Base-by-base conservation (phyloP, 495 filamentous ascomycete genomes). In the Achaetomiella virescens region DNA sequence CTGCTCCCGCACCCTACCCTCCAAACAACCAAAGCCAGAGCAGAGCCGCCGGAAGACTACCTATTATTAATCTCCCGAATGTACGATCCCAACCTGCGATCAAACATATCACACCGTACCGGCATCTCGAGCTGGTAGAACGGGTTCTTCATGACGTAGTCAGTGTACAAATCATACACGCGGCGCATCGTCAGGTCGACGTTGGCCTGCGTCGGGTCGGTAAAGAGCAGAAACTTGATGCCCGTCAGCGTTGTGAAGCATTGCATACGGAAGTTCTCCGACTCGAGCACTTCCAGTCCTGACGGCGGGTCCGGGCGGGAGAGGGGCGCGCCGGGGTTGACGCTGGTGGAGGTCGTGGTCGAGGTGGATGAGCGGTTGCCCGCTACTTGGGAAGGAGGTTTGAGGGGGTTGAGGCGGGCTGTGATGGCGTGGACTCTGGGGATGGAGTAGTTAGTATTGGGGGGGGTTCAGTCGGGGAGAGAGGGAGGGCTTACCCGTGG, bases 121-220 rank as follows among this genome's bases (percentile, higher is more conserved):
- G 93, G 93, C 93, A 97, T 98, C 76, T 98, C 93, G 27, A 92
- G 77, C 68, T 91, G 88, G 72, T 97, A 97, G 66, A 98, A 98
- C 10, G 95, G 95, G 72, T 97, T 98, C 78, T 97, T 97, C 90
- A 96, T 96, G 62, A 97, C 93, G 71, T 87, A 97, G 72, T 98
- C 95, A 31, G 88, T 82, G 73, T 97, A 98, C 48, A 97, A 73
- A 70, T 97, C 93, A 72, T 98, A 97, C 48, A 97, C 83, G 67
- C 83, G 86, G 61, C 80, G 78, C 63, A 93, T 82, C 37, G 92
- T 83, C 9, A 79, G 74, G 62, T 97, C 93, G 24, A 95, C 83
- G 68, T 93, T 95, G 51, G 84, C 81, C 72, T 95, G 92, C 55
- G 87, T 79, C 22, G 91, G 92, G 68, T 96, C 91, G 37, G 95